Evolutionary conservation across 2,329 filamentous ascomycete species (phyloP), one percentile per base, ranked within the genome.

Genomic region (Metarhizium robertsii): DNA sequence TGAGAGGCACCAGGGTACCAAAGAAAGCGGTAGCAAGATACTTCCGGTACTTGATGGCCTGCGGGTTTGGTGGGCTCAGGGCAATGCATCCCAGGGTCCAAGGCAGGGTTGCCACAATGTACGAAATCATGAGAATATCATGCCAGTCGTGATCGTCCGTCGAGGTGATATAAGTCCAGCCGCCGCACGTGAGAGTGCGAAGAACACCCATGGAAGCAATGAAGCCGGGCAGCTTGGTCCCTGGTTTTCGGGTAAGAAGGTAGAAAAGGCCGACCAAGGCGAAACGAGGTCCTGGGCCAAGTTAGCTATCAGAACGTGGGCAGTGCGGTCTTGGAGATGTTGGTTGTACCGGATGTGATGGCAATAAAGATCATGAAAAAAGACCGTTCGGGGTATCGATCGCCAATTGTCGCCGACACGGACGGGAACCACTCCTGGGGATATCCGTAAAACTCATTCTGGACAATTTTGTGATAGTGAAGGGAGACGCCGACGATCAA

Each of bases 111-210:
- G 90, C 88, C 49, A 99, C 86, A 55, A 99, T 79, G 71, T 99
- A 99, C 14, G 91, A 95, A 63, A 99, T 96, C 94, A 99, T 99
- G 70, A 99, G 92, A 60, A 97, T 92, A 67, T 99, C 94, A 70
- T 99, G 94, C 92, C 91, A 97, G 72, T 95, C 85, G 71, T 99
- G 94, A 69, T 97, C 90, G 69, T 99, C 94, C 47, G 94, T 99
- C 59, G 94, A 97, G 30, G 94, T 99, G 59, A 99, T 85, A 71
- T 97, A 99, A 53, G 94, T 96, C 92, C 94, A 99, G 57, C 94
- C 94, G 64, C 92, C 94, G 67, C 94, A 99, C 4, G 91, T 96
- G 57, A 97, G 74, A 10, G 92, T 96, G 64, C 94, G 85, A 66
- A 97, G 86, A 53, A 96, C 62, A 55, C 94, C 94, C 64, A 89